Evolutionary conservation across 495 filamentous ascomycete species (phyloP), one percentile per base, ranked within the genome.

Genomic region (Aspergillus sclerotiicarbonarius): DNA sequence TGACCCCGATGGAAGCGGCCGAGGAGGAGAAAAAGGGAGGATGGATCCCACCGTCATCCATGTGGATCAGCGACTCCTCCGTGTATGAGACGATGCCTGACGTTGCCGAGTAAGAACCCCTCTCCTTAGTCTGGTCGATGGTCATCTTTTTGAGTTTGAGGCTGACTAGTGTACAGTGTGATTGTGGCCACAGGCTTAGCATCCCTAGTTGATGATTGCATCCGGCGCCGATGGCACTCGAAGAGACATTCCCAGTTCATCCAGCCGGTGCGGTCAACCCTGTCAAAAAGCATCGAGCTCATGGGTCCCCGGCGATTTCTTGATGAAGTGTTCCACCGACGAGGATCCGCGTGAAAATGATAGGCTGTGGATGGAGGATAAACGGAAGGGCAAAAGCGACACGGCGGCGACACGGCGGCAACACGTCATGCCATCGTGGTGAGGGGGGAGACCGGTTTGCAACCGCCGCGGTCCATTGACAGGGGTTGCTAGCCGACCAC

Each of bases 161-260:
- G 51, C 60, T 71, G 56, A 70, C 67, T 68, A 69, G 54, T 25
- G 53, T 60, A 29, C 55, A 96, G 92, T 67, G 88, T 92, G 60
- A 88, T 98, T 64, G 84, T 98, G 55, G 87, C 92, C 20, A 93
- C 92, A 49, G 94, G 93, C 39, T 79, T 98, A 65, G 89, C 95
- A 47, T 85, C 89, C 7, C 85, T 98, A 45, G 88, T 96, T 57
- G 94, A 98, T 65, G 93, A 98, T 73, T 90, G 87, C 74, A 93
- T 96, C 74, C 87, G 88, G 69, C 82, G 86, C 48, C 85, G 84
- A 53, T 94, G 89, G 82, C 86, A 91, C 66, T 73, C 81, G 20
- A 84, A 85, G 68, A 84, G 85, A 66, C 71, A 74, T 47, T 80
- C 81, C 43, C 84, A 81, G 53, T 68, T 84, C 65, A 74, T 76